Percentiles rank a stretch among this genome's conserved stretches.
Evolutionary conservation across 257 asterid genomes (phyloP).

Genomic region (Pogostemon cablin): DNA sequence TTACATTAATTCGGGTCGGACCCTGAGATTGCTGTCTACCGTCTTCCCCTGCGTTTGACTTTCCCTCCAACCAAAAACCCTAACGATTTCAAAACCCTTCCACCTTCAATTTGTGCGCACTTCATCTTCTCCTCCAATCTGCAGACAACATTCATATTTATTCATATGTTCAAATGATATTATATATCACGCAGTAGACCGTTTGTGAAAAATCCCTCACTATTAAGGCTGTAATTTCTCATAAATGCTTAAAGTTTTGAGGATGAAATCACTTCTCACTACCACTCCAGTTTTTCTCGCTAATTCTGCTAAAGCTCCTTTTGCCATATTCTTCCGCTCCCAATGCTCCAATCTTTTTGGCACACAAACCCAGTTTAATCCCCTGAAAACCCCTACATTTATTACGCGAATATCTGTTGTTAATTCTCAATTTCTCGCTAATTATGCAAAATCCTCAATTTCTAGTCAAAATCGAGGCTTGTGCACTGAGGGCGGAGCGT

Average conservation of each 20-base stretch:
- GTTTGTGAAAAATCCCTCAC: neutral
- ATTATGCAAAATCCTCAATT: conserved; percentile 42
- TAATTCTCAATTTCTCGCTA: conserved; percentile 39
- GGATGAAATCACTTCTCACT: conserved; percentile 59
- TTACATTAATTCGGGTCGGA: too few species aligned
- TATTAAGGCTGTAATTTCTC: neutral
- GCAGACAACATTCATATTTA: neutral
- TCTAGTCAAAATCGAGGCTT: conserved; percentile 42
- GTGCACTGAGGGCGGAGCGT: conserved; percentile 35
- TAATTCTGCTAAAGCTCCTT: conserved; percentile 40
- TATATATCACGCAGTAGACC: neutral
- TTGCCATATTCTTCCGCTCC: conserved; percentile 37
- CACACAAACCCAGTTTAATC: conserved; percentile 27
- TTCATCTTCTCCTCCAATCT: neutral
- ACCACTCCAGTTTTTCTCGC: conserved; percentile 40
- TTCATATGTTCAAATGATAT: neutral
- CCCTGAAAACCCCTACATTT: conserved; percentile 32
- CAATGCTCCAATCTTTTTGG: conserved; percentile 36
- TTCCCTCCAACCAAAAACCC: conserved; percentile 48
- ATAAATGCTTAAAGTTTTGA: conserved; percentile 49
- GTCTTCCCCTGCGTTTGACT: neutral
- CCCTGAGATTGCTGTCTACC: neutral
- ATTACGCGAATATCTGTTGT: conserved; percentile 24
- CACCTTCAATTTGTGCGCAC: neutral
- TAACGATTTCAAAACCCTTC: conserved; percentile 28